Evolutionary conservation across 768 basidiomycete genomes (phyloP).

Genomic region (Hirschioporus abietinus): DNA sequence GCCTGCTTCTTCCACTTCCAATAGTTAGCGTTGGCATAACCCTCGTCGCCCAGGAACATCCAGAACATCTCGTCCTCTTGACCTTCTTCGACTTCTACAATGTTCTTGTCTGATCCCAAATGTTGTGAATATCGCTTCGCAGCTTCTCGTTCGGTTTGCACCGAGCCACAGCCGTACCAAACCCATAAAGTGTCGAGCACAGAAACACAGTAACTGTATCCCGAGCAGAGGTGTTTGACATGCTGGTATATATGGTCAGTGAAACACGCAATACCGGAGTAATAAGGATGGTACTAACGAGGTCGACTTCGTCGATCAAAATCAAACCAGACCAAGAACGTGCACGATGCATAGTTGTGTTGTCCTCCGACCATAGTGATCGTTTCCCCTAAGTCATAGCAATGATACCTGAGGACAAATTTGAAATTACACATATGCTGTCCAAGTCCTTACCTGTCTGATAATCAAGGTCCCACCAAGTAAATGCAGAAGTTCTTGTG

Average conservation of each 20-base stretch:
- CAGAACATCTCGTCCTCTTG: constrained; percentile 75
- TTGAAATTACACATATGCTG: background rate
- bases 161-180: constrained; percentile 77
- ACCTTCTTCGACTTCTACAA: constrained; percentile 61
- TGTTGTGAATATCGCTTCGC: constrained; percentile 55
- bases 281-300: constrained; percentile 38
- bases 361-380: constrained; percentile 71
- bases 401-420: constrained; percentile 10
- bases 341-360: constrained; percentile 77
- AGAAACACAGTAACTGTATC: constrained; percentile 75
- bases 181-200: constrained; percentile 68
- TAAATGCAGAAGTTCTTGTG: constrained; percentile 51
- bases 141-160: constrained; percentile 49
- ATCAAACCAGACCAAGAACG: constrained; percentile 45
- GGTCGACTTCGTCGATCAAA: constrained; percentile 66
- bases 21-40: constrained; percentile 74
- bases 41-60: constrained; percentile 75
- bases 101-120: constrained; percentile 32
- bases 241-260: constrained; percentile 30
- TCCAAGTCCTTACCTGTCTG: constrained; percentile 50
- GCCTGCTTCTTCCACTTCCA: constrained; percentile 61
- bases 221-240: constrained; percentile 71
- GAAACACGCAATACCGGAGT: constrained; percentile 6
- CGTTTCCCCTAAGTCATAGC: constrained; percentile 50
- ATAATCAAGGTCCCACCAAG: constrained; percentile 70